These are phyloP conservation scores for Irpex rosettiformis DNA, from an alignment of 1,284 basidiomycete genomes.

Conservation along the genomic window DNA sequence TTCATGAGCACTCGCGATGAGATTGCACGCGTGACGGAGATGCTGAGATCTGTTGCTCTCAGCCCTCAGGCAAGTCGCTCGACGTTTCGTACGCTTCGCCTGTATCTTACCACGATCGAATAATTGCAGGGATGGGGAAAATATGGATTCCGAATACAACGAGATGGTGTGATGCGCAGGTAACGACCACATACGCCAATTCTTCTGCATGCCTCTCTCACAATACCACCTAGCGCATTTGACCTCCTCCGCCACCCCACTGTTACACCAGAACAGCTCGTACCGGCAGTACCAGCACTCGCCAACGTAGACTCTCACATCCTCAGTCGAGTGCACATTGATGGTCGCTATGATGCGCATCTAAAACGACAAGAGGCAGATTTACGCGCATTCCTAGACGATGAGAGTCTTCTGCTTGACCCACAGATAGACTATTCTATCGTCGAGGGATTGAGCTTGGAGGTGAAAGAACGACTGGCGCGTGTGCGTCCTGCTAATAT, in stretches of 20 bases:
- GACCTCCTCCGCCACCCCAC: slow-evolving; percentile 70
- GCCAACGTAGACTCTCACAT: slow-evolving; percentile 46
- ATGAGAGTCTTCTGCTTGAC: slow-evolving; percentile 72
- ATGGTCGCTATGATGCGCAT: slow-evolving; percentile 68
- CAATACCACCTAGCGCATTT: slow-evolving; percentile 52
- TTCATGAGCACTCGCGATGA: slow-evolving; percentile 47
- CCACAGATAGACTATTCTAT: slow-evolving; percentile 65
- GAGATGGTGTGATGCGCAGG: slow-evolving; percentile 63
- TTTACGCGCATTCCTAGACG: slow-evolving; percentile 71
- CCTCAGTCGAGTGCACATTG: slow-evolving; percentile 63
- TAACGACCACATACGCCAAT: slow-evolving; percentile 24
- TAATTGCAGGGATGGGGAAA: slow-evolving; percentile 50
- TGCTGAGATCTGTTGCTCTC: slow-evolving; percentile 46
- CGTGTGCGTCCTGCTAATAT: slow-evolving; percentile 65
- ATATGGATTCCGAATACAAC: slow-evolving; percentile 52
- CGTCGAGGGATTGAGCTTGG: slow-evolving; percentile 71
- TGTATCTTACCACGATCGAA: neutral
- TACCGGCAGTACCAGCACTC: slow-evolving; percentile 53
- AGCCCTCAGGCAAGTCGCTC: slow-evolving; percentile 54
- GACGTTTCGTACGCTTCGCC: neutral
- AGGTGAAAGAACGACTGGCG: slow-evolving; percentile 68
- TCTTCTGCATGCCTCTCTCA: neutral
- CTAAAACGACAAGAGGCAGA: slow-evolving; percentile 72
- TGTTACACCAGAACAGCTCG: slow-evolving; percentile 46
- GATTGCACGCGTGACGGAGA: slow-evolving; percentile 46